phyloP scores from a whole-genome alignment of 352 stramenopile genomes.

The Phytophthora vignae region DNA sequence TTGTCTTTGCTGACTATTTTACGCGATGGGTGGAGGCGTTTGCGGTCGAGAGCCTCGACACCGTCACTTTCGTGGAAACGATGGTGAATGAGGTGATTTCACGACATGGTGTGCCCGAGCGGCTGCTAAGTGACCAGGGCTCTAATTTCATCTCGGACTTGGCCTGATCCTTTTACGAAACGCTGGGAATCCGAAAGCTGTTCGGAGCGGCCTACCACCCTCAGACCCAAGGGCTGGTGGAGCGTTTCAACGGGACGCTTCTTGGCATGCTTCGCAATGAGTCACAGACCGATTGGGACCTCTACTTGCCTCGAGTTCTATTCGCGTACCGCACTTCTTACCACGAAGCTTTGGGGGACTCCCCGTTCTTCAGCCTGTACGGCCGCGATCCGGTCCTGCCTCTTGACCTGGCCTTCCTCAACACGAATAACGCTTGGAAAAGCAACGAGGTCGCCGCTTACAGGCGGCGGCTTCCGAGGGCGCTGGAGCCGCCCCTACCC shows the following conservation, averaged over 20 bases:
- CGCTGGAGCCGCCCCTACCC: not conserved
- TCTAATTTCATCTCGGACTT: constrained; percentile 4
- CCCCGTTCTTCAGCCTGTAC: constrained; percentile 12
- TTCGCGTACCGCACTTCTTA: constrained; percentile 20
- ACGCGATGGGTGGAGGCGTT: not conserved
- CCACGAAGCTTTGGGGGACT: constrained; percentile 12
- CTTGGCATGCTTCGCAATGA: not conserved
- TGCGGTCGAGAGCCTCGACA: not conserved
- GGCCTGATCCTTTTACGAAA: constrained; percentile 7
- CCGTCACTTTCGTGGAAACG: not conserved
- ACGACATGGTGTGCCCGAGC: not conserved
- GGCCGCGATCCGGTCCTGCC: constrained; percentile 6
- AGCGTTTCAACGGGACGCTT: constrained; percentile 14
- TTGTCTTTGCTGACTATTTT: not conserved
- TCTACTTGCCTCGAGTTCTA: not conserved
- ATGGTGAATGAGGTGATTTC: constrained; percentile 5
- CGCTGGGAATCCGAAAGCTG: constrained; percentile 1
- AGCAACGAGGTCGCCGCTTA: constrained; percentile 15
- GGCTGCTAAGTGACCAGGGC: constrained; percentile 8
- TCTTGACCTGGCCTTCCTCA: constrained; percentile 17
- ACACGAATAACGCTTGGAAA: constrained; percentile 5
- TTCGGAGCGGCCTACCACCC: constrained; percentile 2
- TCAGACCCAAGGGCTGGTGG: constrained; percentile 1
- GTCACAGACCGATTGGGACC: constrained; percentile 8
- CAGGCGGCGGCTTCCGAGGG: not conserved